phyloP scores from a whole-genome alignment of 106 monocot genomes.

The Amphibolis antarctica region DNA sequence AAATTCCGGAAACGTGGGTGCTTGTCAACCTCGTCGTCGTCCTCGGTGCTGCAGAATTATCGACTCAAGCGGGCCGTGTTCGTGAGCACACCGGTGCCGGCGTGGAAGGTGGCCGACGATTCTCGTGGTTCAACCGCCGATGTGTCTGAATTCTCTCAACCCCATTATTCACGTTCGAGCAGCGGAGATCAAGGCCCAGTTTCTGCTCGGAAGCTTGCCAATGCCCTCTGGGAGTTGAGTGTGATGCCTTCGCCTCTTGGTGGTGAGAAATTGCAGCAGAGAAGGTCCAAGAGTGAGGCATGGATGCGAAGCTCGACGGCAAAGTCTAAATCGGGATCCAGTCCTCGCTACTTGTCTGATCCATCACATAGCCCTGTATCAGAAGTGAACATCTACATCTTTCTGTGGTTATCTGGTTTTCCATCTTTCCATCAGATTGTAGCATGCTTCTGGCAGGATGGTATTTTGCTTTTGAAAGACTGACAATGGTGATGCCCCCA shows the following conservation, averaged over 20 bases:
- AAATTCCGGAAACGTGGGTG: slow-evolving; percentile 32
- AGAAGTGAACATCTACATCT: slow-evolving; percentile 16
- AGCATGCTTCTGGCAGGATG: not conserved
- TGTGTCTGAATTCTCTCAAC: slow-evolving; percentile 15
- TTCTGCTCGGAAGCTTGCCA: slow-evolving; percentile 54
- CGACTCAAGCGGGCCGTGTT: slow-evolving; percentile 29
- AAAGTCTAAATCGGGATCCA: slow-evolving; percentile 2
- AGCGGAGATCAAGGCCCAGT: slow-evolving; percentile 17
- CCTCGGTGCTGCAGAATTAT: slow-evolving; percentile 23
- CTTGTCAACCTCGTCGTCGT: slow-evolving; percentile 26
- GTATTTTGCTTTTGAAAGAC: not conserved
- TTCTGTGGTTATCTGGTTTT: not conserved
- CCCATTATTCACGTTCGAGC: not conserved
- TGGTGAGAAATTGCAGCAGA: slow-evolving; percentile 2
- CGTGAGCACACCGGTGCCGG: slow-evolving; percentile 22
- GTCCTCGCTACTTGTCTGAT: slow-evolving; percentile 25
- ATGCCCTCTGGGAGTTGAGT: slow-evolving; percentile 41
- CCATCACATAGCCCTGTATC: slow-evolving; percentile 35
- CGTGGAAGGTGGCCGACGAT: slow-evolving; percentile 26
- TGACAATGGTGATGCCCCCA: not conserved
- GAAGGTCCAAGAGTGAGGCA: not conserved
- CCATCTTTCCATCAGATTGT: not conserved
- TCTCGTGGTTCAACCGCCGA: slow-evolving; percentile 18
- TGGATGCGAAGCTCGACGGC: not conserved
- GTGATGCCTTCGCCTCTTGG: slow-evolving; percentile 11